Conservation (phyloP, 495 filamentous ascomycete species). For the Aspergillus nanangensis region DNA sequence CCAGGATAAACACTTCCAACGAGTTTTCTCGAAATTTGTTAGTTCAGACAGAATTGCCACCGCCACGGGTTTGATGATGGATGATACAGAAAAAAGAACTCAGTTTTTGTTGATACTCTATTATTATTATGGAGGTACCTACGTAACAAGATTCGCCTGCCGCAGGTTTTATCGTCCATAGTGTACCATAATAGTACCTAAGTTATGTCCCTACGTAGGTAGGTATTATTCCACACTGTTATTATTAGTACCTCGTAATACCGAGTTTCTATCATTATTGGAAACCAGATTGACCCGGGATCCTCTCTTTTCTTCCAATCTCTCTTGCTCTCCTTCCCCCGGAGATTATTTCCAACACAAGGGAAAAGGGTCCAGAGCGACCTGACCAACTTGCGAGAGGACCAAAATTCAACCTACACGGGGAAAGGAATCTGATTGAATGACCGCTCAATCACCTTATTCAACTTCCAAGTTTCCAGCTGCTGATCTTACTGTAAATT, state of each 20-base stretch:
- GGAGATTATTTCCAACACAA: too few relatives aligned
- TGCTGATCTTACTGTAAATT: conserved; percentile 7
- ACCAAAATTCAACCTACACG: conserved; percentile 1
- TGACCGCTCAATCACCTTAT: conserved; percentile 1
- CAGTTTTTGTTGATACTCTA: too few relatives aligned
- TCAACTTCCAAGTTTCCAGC: not conserved
- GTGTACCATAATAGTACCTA: not conserved
- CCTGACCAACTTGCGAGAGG: not conserved
- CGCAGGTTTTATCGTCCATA: too few relatives aligned
- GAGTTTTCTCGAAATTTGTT: conserved; percentile 5
- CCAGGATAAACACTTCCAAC: not conserved
- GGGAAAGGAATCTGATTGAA: conserved; percentile 1
- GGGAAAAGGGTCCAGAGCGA: not conserved
- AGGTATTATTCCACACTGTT: too few relatives aligned
- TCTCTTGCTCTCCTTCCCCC: too few relatives aligned
- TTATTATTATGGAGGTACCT: too few relatives aligned
- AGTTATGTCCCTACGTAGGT: not conserved
- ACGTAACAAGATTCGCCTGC: too few relatives aligned
- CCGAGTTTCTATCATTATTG: too few relatives aligned
- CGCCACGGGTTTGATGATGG: not conserved
- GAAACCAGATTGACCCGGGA: too few relatives aligned
- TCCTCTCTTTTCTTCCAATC: too few relatives aligned
- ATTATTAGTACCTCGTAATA: too few relatives aligned
- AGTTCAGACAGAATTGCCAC: not conserved
- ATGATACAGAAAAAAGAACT: too few relatives aligned